Evolutionary conservation across 805 yeast species (phyloP).

Genomic region (Starmerella cellae): DNA sequence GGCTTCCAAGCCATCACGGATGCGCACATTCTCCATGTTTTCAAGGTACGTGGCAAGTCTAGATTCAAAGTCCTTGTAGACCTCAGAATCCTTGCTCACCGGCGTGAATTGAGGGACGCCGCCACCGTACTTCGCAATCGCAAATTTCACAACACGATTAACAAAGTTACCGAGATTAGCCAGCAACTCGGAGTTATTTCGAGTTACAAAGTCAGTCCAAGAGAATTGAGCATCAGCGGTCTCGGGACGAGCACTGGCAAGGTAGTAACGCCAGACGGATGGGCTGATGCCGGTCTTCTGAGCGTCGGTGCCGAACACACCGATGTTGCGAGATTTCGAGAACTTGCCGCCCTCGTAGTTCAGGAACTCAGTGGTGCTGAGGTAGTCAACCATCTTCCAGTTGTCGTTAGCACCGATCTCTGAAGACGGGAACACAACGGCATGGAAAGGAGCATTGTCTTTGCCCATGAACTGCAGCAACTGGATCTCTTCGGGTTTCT

Average conservation of each 20-base stretch:
- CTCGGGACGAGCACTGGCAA: conserved; percentile 89
- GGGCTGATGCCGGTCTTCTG: conserved; percentile 82
- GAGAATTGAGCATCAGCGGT: conserved; percentile 92
- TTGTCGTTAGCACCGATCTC: conserved; percentile 74
- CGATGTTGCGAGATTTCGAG: conserved; percentile 94
- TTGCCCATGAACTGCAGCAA: conserved; percentile 98
- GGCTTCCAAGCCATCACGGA: conserved; percentile 78
- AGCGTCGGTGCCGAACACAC: conserved; percentile 97
- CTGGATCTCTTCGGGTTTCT: conserved; percentile 69
- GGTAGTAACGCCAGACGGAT: conserved; percentile 95
- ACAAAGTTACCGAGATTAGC: conserved; percentile 96
- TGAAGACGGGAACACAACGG: conserved; percentile 92
- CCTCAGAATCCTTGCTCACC: conserved; percentile 32
- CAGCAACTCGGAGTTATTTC: conserved; percentile 83
- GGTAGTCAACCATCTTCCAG: conserved; percentile 86
- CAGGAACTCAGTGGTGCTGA: conserved; percentile 88
- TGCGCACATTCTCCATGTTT: conserved; percentile 56
- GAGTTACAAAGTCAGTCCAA: conserved; percentile 89
- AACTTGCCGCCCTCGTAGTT: conserved; percentile 98
- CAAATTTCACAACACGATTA: conserved; percentile 83
- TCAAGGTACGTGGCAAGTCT: conserved; percentile 49
- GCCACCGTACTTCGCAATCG: conserved; percentile 79
- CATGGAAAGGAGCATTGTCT: conserved; percentile 97
- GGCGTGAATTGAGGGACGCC: conserved; percentile 60
- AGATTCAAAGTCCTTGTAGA: conserved; percentile 42